Conservation (phyloP, 2,329 filamentous ascomycete genomes). For the Drechslerella dactyloides region DNA sequence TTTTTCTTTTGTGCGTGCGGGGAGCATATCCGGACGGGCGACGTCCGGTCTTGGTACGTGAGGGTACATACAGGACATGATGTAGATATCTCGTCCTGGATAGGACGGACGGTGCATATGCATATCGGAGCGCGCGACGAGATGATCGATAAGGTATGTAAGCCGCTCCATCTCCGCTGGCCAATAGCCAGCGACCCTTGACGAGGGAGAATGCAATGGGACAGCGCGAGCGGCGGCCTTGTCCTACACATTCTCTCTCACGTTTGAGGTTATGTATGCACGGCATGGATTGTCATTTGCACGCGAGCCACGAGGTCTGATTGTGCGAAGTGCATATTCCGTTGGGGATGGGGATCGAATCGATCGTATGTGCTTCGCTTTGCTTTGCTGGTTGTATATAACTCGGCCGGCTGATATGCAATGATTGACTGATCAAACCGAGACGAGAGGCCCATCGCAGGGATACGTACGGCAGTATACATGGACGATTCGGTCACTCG, state of each 20-base stretch:
- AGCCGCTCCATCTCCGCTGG: not conserved
- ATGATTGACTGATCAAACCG: too few relatives aligned
- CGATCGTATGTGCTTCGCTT: slow-evolving; percentile 9
- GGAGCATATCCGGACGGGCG: not conserved
- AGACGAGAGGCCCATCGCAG: too few relatives aligned
- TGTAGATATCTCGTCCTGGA: too few relatives aligned
- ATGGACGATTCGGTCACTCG: not conserved
- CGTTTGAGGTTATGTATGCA: slow-evolving; percentile 45
- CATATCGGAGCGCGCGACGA: not conserved
- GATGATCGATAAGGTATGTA: not conserved
- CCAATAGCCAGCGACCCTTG: too few relatives aligned
- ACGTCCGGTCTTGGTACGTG: too few relatives aligned
- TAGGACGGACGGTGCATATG: too few relatives aligned
- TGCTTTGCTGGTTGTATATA: too few relatives aligned
- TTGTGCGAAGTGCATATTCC: not conserved
- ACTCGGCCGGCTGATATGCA: too few relatives aligned
- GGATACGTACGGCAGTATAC: not conserved
- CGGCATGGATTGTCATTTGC: slow-evolving; percentile 44
- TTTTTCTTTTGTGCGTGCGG: not conserved
- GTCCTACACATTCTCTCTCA: slow-evolving; percentile 17
- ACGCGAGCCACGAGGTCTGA: slow-evolving; percentile 14
- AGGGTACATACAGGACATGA: too few relatives aligned
- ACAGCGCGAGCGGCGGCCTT: too few relatives aligned
- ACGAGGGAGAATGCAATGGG: too few relatives aligned
- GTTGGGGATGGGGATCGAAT: slow-evolving; percentile 28